These are phyloP conservation scores for Candida sp. DNA, from an alignment of 1,139 yeast species.

Conservation along the genomic window DNA sequence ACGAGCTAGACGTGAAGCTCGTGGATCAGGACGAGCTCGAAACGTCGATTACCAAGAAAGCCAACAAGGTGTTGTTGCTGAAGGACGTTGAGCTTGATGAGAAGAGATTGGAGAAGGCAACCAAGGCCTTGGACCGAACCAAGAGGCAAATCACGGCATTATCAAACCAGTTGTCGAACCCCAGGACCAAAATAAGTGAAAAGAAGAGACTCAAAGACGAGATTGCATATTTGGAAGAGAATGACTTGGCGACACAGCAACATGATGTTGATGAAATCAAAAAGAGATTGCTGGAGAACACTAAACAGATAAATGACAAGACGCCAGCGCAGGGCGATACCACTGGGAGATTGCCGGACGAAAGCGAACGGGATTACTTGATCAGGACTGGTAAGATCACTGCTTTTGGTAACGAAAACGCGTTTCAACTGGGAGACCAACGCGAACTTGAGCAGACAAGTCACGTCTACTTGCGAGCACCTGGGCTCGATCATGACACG, in stretches of 20 bases:
- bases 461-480: constrained; percentile 39
- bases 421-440: constrained; percentile 43
- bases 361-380: constrained; percentile 77
- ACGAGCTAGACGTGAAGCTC: constrained; percentile 38
- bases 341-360: constrained; percentile 57
- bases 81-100: constrained; percentile 77
- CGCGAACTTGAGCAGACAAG: constrained; percentile 20
- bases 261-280: constrained; percentile 72
- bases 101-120: constrained; percentile 72
- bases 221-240: constrained; percentile 51
- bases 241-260: constrained; percentile 56
- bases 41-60: constrained; percentile 68
- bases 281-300: constrained; percentile 46
- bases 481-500: constrained; percentile 34
- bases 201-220: constrained; percentile 60
- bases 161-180: constrained; percentile 50
- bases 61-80: constrained; percentile 60
- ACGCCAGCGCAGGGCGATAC: constrained; percentile 13
- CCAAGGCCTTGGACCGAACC: constrained; percentile 47
- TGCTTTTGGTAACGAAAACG: constrained; percentile 81
- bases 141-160: constrained; percentile 48
- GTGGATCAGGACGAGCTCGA: constrained; percentile 83
- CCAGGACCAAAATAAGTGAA: constrained; percentile 70
- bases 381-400: constrained; percentile 93
- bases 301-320: neutral